Base-by-base conservation (phyloP, 768 basidiomycete genomes). In the Russula griseocarnosa region DNA sequence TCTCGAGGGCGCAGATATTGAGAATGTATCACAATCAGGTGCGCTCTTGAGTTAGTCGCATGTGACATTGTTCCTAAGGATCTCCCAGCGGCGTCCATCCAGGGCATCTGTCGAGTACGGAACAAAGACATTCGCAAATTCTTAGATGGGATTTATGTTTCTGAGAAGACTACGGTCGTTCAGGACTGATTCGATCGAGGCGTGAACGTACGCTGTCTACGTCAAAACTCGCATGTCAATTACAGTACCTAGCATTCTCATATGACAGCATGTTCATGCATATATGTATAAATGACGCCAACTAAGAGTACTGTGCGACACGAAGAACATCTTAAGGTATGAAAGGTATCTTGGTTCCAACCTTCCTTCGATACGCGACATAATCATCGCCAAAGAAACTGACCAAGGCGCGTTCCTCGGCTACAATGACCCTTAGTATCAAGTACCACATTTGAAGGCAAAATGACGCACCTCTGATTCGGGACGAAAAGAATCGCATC, bases 41-140 rank as follows among this genome's bases (percentile, higher is more conserved):
- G 69, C 60, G 76, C 72, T 18, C 13, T 8, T 51, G 47, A 42
- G 36, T 11, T 49, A 28, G 55, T 0, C 40, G 10, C 20, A 50
- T 55, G 38, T 40, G 46, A 22, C 10, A 47, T 22, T 49, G 6
- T n/a, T n/a, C 55, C 70, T 52, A 66, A 66, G 16, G 28, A n/a
- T 0, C 53, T 34, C 28, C 58, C 2, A 88, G 94, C 97, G 66
- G 97, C 97, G 53, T 92, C 92, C 47, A 98, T 99, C 75, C 97
- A 98, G 76, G 95, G 95, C 70, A 82, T 89, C 66, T 97, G 94
- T 81, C 86, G 88, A 70, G 97, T 99, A 73, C 90, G 93, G 77
- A 97, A 98, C 88, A 99, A 99, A 83, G 96, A 96, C 83, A 98
- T 98, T 79, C 93, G 96, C 72, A 97, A 98, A 83, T 97, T 98